phyloP scores from a whole-genome alignment of 768 basidiomycete species.

The Amanita polypyramis region DNA sequence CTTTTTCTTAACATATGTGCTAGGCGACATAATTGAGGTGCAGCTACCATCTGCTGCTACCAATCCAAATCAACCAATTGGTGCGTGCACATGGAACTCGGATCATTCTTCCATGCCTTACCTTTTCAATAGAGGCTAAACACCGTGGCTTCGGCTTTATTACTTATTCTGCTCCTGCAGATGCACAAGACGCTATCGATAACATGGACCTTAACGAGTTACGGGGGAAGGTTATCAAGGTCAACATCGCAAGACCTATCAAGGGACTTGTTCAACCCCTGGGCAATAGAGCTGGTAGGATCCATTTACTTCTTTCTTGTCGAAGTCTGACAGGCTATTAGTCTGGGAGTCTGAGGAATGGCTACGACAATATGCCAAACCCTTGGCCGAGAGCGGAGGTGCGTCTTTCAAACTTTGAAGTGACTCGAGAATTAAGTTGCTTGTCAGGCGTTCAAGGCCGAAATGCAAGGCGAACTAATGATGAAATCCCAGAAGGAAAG shows the following conservation, averaged over 20 bases:
- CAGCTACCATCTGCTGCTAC: slow-evolving; percentile 74
- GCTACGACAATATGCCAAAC: slow-evolving; percentile 74
- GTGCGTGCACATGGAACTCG: slow-evolving; percentile 22
- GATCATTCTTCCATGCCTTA: slow-evolving; percentile 2
- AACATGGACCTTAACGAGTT: slow-evolving; percentile 97
- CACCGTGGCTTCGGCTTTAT: slow-evolving; percentile 94
- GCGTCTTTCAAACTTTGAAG: slow-evolving; percentile 10
- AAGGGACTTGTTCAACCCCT: slow-evolving; percentile 57
- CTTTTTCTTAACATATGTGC: slow-evolving; percentile 6
- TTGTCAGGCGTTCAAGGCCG: slow-evolving; percentile 45
- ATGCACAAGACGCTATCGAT: slow-evolving; percentile 95
- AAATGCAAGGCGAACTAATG: slow-evolving; percentile 20
- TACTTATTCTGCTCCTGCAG: slow-evolving; percentile 67
- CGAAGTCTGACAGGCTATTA: slow-evolving; percentile 19
- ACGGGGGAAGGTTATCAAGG: slow-evolving; percentile 65
- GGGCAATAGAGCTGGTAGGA: slow-evolving; percentile 70
- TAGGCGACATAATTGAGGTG: slow-evolving; percentile 90
- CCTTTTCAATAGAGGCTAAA: slow-evolving; percentile 44
- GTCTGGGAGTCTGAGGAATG: slow-evolving; percentile 98
- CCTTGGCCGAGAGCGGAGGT: slow-evolving; percentile 69
- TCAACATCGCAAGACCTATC: slow-evolving; percentile 77
- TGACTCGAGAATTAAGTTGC: background rate
- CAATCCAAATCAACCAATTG: slow-evolving; percentile 48
- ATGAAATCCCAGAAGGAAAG: slow-evolving; percentile 19
- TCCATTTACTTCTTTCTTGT: background rate